phyloP scores from a whole-genome alignment of 805 yeast genomes.

The Yamadazyma olivae region DNA sequence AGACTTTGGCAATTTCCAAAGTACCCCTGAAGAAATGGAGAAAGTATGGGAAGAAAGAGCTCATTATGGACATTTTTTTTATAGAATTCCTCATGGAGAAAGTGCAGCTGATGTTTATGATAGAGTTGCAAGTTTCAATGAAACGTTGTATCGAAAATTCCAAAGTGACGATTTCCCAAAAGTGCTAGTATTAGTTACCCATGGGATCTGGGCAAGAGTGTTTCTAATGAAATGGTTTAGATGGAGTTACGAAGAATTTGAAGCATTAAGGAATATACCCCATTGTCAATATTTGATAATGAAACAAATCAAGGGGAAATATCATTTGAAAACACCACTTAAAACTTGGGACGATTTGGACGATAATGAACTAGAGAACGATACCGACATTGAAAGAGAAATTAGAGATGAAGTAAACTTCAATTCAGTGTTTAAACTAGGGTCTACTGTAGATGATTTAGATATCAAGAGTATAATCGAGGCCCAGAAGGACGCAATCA shows the following conservation, averaged over 20 bases:
- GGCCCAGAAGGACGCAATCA: slow-evolving; percentile 37
- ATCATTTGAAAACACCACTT: slow-evolving; percentile 56
- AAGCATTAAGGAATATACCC: slow-evolving; percentile 74
- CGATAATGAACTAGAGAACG: slow-evolving; percentile 37
- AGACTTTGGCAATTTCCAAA: slow-evolving; percentile 92
- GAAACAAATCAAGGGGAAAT: slow-evolving; percentile 56
- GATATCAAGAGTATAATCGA: slow-evolving; percentile 34
- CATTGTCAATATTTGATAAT: slow-evolving; percentile 81
- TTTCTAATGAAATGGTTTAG: slow-evolving; percentile 92
- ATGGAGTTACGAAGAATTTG: slow-evolving; percentile 90
- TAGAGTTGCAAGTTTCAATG: slow-evolving; percentile 86
- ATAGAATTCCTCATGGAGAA: slow-evolving; percentile 89
- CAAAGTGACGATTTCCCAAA: slow-evolving; percentile 68
- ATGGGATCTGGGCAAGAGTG: slow-evolving; percentile 92
- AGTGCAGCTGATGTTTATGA: slow-evolving; percentile 96
- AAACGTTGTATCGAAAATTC: slow-evolving; percentile 80
- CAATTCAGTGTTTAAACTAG: slow-evolving; percentile 31
- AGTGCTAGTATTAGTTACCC: slow-evolving; percentile 81
- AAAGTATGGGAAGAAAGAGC: slow-evolving; percentile 82
- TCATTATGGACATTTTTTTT: slow-evolving; percentile 75
- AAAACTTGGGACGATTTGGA: slow-evolving; percentile 69
- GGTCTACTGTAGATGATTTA: slow-evolving; percentile 29
- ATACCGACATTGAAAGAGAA: slow-evolving; percentile 33
- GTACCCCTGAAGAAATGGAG: slow-evolving; percentile 72
- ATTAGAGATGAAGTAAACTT: slow-evolving; percentile 34